Percentiles rank a stretch among this genome's conserved stretches.
phyloP scores from a whole-genome alignment of 768 basidiomycete genomes.

The Mycena olivaceomarginata region DNA sequence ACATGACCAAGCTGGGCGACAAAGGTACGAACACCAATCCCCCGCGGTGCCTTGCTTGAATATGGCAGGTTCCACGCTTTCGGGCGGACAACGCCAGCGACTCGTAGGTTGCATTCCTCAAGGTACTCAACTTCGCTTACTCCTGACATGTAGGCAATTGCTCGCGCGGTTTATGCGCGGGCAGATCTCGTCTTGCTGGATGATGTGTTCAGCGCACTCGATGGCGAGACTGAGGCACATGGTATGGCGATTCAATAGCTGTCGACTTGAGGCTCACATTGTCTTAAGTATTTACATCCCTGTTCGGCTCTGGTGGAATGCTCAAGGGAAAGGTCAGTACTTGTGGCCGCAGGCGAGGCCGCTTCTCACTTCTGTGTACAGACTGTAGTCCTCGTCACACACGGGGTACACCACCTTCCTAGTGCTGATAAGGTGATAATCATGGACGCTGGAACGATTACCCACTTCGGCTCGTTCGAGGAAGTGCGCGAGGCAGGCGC shows the following conservation, averaged over 20 bases:
- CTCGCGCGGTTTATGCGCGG: constrained; percentile 36
- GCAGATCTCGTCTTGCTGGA: constrained; percentile 37
- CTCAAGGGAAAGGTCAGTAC: constrained; percentile 33
- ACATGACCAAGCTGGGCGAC: constrained; percentile 36
- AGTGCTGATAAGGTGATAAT: constrained; percentile 38
- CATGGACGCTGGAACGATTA: constrained; percentile 34
- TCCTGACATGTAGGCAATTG: constrained; percentile 25
- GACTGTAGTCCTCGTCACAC: constrained; percentile 39
- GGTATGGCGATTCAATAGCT: not conserved
- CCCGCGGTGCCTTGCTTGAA: not conserved
- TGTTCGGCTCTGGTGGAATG: constrained; percentile 35
- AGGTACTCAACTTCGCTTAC: not conserved
- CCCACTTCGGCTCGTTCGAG: constrained; percentile 38
- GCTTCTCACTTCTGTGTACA: not conserved
- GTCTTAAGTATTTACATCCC: constrained; percentile 32
- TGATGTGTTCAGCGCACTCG: constrained; percentile 39
- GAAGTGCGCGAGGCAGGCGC: constrained; percentile 32
- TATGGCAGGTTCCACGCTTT: constrained; percentile 30
- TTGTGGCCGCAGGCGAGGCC: too few species aligned
- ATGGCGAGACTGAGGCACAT: constrained; percentile 37
- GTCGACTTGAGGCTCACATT: not conserved
- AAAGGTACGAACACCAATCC: constrained; percentile 1
- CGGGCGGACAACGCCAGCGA: constrained; percentile 35
- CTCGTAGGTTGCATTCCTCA: constrained; percentile 7
- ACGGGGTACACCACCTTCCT: constrained; percentile 38